Base-by-base conservation (phyloP, 805 yeast genomes). In the Metschnikowia amazonensis region DNA sequence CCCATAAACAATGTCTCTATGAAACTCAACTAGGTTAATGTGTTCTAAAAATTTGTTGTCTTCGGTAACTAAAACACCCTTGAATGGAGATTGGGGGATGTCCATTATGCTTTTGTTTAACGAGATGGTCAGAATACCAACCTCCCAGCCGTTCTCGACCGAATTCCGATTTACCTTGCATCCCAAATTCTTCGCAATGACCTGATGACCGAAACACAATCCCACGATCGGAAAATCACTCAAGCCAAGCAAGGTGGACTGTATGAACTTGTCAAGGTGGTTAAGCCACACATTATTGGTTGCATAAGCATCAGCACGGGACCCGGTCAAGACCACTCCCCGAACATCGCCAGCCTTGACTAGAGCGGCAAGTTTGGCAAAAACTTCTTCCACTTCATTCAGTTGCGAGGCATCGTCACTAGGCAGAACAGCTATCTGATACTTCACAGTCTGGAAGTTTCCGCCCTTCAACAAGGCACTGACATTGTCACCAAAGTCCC, bases 141-240 rank as follows among this genome's bases (percentile, higher is more conserved):
- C 67, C 62, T 89, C 97, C 85, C 89, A 81, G 1, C 94, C 94
- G 36, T 63, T 52, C 1, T 74, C 74, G 8, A 60, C 44, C 5
- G 53, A 38, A 60, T 80, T 85, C 47, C 79, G 67, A 9, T 66
- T 77, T 3, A 85, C 85, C 37, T 63, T 64, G 20, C 77, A 76
- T 2, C 88, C 92, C 36, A 86, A 62, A 5, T 85, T 80, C 43
- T 84, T 75, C 1, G 81, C 82, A 13, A 89, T 62, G 20, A 87
- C 72, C 60, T 89, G 97, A 63, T 89, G 97, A 5, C 96, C 97
- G 60, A 88, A 89, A 63, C 97, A 89, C 34, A 89, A 69, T 3
- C 95, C 95, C 5, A 79, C 74, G 3, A 81, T 46, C 2, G 85
- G 84, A n/a, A 74, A 63, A 27, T 57, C 47, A 5, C 50, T 47